Base-by-base conservation (phyloP, 495 filamentous ascomycete species). In the Mytilinidion resinicola region DNA sequence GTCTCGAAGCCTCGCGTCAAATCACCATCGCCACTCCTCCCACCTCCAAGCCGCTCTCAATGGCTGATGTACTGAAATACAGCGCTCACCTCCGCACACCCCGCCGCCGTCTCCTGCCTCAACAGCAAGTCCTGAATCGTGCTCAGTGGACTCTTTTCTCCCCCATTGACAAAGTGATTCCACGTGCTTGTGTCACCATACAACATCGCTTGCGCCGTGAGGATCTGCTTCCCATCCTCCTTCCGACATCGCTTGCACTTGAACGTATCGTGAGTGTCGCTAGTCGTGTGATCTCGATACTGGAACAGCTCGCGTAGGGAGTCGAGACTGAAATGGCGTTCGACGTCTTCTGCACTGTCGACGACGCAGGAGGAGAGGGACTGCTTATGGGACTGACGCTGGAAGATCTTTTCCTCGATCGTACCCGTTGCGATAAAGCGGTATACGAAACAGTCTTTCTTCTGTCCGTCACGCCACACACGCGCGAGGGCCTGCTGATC, bases 381-480 rank as follows among this genome's bases (percentile, higher is more conserved):
- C 72, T 97, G 95, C 72, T 99, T 99, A 78, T 99, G 93, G 4
- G 88, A 93, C 69, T 99, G 93, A 7, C 93, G 84, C 73, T 97
- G 95, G 79, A 99, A 99, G 68, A 99, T 96, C 77, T 99, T 99
- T 73, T 99, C 93, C 68, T 99, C 93, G 67, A 99, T 99, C 0
- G 93, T 95, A 1, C 95, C 93, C 0, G 95, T 96, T 0, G 91
- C 87, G 62, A 99, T 97, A 76, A 99, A 97, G 34, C 95, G 89
- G 75, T 99, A 99, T 21, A 99, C 93, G 65, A 99, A 97, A 63
- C 95, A 97, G 69, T 97, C 91, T 67, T 99, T 99, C 79, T 96
- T 96, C 69, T 99, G 95, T 0, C 95, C 95, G 63, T 97, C 95
- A 73, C 95, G 89, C 93, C 93, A 97, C 9, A 97, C 95, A 72